Percentiles rank a stretch among this genome's conserved stretches.
Conservation (phyloP, 495 filamentous ascomycete species). For the Lasiosphaeria hispida region DNA sequence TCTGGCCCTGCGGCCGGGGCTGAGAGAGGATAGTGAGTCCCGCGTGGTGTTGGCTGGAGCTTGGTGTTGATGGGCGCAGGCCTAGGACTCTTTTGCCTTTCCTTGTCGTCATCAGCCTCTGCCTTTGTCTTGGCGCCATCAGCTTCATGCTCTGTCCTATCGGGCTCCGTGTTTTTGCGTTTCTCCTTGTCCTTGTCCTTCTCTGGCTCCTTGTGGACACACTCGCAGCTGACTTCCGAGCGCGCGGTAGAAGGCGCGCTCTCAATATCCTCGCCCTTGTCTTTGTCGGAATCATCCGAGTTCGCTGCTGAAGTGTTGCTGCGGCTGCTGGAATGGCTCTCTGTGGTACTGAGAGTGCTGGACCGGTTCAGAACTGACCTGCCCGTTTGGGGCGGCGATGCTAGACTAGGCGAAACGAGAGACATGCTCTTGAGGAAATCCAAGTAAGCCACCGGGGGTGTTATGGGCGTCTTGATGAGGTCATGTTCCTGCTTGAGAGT, state of each 20-base stretch:
- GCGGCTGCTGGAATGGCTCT: conserved; percentile 30
- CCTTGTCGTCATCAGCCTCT: neutral
- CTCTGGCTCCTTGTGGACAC: conserved; percentile 38
- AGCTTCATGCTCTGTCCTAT: neutral
- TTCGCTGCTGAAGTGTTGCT: conserved; percentile 30
- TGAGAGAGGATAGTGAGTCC: conserved; percentile 49
- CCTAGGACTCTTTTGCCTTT: conserved; percentile 21
- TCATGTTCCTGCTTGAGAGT: conserved; percentile 33
- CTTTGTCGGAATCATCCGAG: conserved; percentile 35
- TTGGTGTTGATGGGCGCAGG: conserved; percentile 32
- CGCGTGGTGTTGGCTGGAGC: conserved; percentile 44
- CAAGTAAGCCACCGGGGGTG: conserved; percentile 85
- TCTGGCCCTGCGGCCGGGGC: conserved; percentile 52
- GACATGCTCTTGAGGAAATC: conserved; percentile 79
- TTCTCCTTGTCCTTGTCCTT: conserved; percentile 25
- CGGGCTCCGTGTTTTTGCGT: conserved; percentile 3
- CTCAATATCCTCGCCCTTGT: conserved; percentile 36
- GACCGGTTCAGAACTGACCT: conserved; percentile 35
- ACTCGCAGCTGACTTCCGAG: conserved; percentile 56
- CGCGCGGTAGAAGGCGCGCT: conserved; percentile 55
- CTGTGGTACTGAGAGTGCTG: conserved; percentile 31
- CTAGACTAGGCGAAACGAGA: conserved; percentile 56
- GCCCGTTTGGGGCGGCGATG: conserved; percentile 48
- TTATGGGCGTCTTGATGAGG: conserved; percentile 73
- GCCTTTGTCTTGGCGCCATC: neutral